Percentiles rank a stretch among this genome's conserved stretches.
Evolutionary conservation across 768 basidiomycete species (phyloP).

Genomic region (Rhodotorula taiwanensis): DNA sequence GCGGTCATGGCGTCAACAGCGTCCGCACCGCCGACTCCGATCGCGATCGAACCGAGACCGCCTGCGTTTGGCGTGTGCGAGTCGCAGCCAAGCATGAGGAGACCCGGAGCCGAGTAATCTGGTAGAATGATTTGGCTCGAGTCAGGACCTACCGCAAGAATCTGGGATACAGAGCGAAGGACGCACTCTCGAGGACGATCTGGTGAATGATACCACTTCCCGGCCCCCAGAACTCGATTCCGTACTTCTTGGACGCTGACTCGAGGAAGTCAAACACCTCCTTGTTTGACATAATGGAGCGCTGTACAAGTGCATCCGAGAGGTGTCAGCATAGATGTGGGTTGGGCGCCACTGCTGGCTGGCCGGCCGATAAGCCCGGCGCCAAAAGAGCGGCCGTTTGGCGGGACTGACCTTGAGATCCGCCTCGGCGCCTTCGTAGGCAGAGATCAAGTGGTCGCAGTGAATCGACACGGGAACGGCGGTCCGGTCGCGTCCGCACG

Average conservation of each 20-base stretch:
- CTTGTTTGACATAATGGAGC: constrained; percentile 77
- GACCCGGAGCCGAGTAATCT: constrained; percentile 49
- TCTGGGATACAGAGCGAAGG: constrained; percentile 47
- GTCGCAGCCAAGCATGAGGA: constrained; percentile 56
- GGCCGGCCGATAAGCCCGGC: too few relatives aligned
- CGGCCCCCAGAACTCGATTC: constrained; percentile 96
- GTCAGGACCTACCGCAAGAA: too few relatives aligned
- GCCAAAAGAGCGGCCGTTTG: too few relatives aligned
- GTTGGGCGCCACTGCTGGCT: too few relatives aligned
- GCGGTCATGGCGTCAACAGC: constrained; percentile 97
- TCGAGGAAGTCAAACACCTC: constrained; percentile 97
- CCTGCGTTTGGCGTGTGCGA: constrained; percentile 98
- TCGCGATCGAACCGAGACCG: constrained; percentile 89
- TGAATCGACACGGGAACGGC: constrained; percentile 74
- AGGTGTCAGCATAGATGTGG: too few relatives aligned
- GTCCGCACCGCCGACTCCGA: constrained; percentile 98
- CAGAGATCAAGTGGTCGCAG: constrained; percentile 96
- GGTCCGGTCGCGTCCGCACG: constrained; percentile 73
- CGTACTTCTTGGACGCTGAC: constrained; percentile 47
- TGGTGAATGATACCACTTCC: constrained; percentile 85
- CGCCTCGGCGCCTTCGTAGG: constrained; percentile 72
- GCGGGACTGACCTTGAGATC: constrained; percentile 63
- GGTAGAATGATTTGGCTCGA: constrained; percentile 35
- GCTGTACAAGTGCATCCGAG: constrained; percentile 47
- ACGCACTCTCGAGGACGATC: constrained; percentile 70